Evolutionary conservation across 495 filamentous ascomycete species (phyloP).

Genomic region (Acidiella bohemica): DNA sequence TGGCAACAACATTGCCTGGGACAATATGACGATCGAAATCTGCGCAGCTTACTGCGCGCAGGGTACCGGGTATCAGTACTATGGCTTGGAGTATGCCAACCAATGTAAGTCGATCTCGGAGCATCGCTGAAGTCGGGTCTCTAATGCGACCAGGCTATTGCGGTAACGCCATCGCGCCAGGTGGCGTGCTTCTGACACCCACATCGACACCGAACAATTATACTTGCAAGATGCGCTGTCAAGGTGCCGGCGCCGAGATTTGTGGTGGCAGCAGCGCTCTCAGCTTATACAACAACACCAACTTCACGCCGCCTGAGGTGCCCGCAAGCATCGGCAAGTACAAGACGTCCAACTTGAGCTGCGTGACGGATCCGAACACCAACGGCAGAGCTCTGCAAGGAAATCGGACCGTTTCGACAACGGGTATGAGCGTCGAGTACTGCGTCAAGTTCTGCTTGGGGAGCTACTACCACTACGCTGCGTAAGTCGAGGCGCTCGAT

Average conservation of each 20-base stretch:
- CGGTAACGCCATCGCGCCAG: conserved; percentile 15
- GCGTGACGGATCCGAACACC: conserved; percentile 13
- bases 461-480: conserved; percentile 22
- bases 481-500: background rate
- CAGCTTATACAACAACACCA: conserved; percentile 17
- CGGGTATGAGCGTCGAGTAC: conserved; percentile 28
- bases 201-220: background rate
- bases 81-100: conserved; percentile 13
- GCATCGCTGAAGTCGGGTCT: background rate
- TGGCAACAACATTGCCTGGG: background rate
- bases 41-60: conserved; percentile 13
- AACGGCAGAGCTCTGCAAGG: conserved; percentile 13
- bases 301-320: conserved; percentile 6
- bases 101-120: conserved; percentile 4
- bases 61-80: conserved; percentile 11
- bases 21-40: conserved; percentile 17
- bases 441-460: conserved; percentile 30
- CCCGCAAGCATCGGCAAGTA: conserved; percentile 11
- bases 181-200: background rate
- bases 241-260: background rate
- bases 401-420: conserved; percentile 2
- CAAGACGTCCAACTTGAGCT: conserved; percentile 4
- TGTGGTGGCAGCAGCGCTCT: conserved; percentile 2
- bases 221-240: background rate
- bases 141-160: conserved; percentile 6